A percentile compares a stretch with the other conserved stretches of the same genome.
Conservation (phyloP, 192 early-diverging fungal genomes). For the Geranomyces michiganensis region DNA sequence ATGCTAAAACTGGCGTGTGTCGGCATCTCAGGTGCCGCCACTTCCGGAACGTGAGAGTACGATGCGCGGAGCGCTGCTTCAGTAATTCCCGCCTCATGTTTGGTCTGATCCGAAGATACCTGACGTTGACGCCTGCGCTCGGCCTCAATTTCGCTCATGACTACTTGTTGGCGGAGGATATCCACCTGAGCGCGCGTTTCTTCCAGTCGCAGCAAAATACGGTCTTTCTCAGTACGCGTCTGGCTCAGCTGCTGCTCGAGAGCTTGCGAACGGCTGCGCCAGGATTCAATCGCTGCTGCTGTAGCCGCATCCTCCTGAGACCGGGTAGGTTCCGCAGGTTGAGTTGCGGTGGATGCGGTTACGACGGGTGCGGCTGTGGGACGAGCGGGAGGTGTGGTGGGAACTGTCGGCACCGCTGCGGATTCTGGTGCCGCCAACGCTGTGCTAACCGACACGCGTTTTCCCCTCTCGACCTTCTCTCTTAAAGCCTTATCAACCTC, state of each 20-base stretch:
- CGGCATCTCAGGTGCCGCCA: background rate
- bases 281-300: background rate
- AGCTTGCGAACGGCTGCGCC: background rate
- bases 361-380: too few relatives aligned
- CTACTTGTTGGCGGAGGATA: conserved; percentile 8
- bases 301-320: too few relatives aligned
- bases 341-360: too few relatives aligned
- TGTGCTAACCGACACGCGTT: too few relatives aligned
- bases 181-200: conserved; percentile 8
- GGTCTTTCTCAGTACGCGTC: background rate
- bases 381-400: too few relatives aligned
- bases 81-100: background rate
- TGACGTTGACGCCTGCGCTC: conserved; percentile 19
- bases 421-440: too few relatives aligned
- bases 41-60: conserved; percentile 17
- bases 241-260: conserved; percentile 5
- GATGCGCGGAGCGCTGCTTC: conserved; percentile 5
- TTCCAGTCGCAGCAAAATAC: background rate
- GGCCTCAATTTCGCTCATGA: conserved; percentile 37
- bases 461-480: background rate
- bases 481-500: background rate
- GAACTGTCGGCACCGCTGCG: too few relatives aligned
- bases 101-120: background rate
- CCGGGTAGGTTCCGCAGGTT: too few relatives aligned
- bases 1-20: background rate